Conservation (phyloP, 768 basidiomycete genomes). For the Coprinopsis strossmayeri region DNA sequence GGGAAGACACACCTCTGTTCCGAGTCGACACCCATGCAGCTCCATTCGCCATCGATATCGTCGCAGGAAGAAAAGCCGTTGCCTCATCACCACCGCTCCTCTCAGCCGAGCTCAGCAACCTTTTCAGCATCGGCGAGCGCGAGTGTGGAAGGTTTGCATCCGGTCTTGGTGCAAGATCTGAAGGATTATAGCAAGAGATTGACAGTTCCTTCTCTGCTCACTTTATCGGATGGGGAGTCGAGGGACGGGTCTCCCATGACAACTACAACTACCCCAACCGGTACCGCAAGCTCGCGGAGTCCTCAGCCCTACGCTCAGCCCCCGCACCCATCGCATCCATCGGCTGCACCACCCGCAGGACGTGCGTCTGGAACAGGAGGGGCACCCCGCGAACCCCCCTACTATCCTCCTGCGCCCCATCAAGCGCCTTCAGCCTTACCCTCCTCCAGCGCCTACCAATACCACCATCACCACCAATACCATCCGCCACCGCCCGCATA, state of each 20-base stretch:
- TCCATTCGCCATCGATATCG: not conserved
- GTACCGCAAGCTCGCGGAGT: not conserved
- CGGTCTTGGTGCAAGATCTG: not conserved
- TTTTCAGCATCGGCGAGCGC: not conserved
- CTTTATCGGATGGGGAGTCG: not conserved
- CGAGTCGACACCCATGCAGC: slow-evolving; percentile 2
- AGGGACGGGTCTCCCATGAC: not conserved
- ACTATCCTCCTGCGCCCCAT: too few species aligned
- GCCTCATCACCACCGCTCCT: not conserved
- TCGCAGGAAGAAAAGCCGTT: not conserved
- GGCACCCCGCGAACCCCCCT: too few species aligned
- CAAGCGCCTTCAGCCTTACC: too few species aligned
- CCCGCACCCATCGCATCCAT: not conserved
- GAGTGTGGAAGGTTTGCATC: not conserved
- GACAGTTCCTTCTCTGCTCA: not conserved
- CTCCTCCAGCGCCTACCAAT: too few species aligned
- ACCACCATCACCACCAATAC: too few species aligned
- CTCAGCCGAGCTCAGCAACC: not conserved
- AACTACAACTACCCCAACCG: not conserved
- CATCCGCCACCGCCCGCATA: too few species aligned
- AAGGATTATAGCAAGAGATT: not conserved
- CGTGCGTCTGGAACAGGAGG: too few species aligned
- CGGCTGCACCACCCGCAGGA: too few species aligned
- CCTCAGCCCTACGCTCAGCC: not conserved
- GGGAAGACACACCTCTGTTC: slow-evolving; percentile 37